These are phyloP conservation scores for Scalesia atractyloides DNA, from an alignment of 129 eudicot genomes.

Conservation along the genomic window DNA sequence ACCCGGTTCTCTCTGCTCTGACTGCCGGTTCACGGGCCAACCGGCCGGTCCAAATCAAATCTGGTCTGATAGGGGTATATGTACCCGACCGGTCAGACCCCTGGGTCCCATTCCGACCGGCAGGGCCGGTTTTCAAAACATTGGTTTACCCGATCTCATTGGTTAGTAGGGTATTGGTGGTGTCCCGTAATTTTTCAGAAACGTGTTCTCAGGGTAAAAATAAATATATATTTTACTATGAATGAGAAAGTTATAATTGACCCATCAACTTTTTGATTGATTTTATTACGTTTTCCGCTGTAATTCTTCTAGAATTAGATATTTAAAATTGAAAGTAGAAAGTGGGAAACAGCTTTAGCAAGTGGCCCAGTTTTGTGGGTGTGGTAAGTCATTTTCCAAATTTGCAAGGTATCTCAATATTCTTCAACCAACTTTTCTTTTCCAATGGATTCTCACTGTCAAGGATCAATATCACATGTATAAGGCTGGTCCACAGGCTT, in stretches of 20 bases:
- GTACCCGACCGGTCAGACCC: too few relatives aligned
- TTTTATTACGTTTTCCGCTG: background rate
- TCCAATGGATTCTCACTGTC: slow-evolving; percentile 36
- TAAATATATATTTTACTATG: background rate
- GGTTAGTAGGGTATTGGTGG: too few relatives aligned
- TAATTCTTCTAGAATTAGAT: slow-evolving; percentile 30
- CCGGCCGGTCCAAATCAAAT: too few relatives aligned
- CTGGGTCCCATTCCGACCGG: too few relatives aligned
- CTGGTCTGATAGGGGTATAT: too few relatives aligned
- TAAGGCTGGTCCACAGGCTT: slow-evolving; percentile 37
- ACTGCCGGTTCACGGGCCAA: too few relatives aligned
- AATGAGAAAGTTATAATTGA: slow-evolving; percentile 6
- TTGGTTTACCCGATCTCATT: too few relatives aligned
- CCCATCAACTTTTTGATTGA: slow-evolving; percentile 23
- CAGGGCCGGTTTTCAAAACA: too few relatives aligned
- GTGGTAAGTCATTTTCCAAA: slow-evolving; percentile 39
- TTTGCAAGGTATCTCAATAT: slow-evolving; percentile 41
- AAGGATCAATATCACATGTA: slow-evolving; percentile 30
- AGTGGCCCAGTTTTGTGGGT: slow-evolving; percentile 48
- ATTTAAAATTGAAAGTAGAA: slow-evolving; percentile 27
- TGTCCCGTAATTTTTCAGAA: too few relatives aligned
- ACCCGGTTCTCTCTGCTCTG: too few relatives aligned
- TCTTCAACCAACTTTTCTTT: slow-evolving; percentile 39
- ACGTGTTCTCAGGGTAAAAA: too few relatives aligned
- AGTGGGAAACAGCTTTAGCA: slow-evolving; percentile 43